These are phyloP conservation scores for Physaria fendleri DNA, from an alignment of 345 rosid genomes.

Conservation along the genomic window DNA sequence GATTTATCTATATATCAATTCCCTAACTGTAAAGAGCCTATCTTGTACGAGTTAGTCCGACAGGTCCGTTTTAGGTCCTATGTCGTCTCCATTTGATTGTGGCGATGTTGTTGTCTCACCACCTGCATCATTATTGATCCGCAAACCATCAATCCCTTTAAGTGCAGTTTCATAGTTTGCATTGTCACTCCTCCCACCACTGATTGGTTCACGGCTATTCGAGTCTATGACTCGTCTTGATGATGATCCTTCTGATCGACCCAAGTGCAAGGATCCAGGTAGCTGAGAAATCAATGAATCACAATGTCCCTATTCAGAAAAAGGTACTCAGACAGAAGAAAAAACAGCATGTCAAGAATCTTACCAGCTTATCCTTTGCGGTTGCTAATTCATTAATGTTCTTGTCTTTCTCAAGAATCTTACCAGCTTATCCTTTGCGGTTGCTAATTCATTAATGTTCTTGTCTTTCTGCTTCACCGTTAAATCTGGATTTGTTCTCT, in stretches of 20 bases:
- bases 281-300: conserved; percentile 32
- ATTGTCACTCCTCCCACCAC: conserved; percentile 36
- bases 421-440: conserved; percentile 23
- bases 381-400: conserved; percentile 53
- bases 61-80: conserved; percentile 16
- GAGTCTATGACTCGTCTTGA: conserved; percentile 52
- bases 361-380: conserved; percentile 22
- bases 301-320: neutral
- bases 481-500: conserved; percentile 49
- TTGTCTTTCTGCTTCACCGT: conserved; percentile 64
- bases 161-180: conserved; percentile 49
- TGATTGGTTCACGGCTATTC: conserved; percentile 53
- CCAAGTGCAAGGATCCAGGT: conserved; percentile 47
- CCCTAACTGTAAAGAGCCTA: conserved; percentile 2
- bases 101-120: conserved; percentile 11
- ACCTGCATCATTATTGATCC: conserved; percentile 37
- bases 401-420: conserved; percentile 30
- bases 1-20: conserved; percentile 7
- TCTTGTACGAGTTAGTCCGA: conserved; percentile 7
- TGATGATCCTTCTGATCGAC: conserved; percentile 56
- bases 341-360: neutral
- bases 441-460: conserved; percentile 54
- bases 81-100: conserved; percentile 18
- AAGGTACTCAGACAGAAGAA: neutral
- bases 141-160: conserved; percentile 57